Evolutionary conservation across 2,329 filamentous ascomycete genomes (phyloP).

Genomic region (Colletotrichum simmondsii): DNA sequence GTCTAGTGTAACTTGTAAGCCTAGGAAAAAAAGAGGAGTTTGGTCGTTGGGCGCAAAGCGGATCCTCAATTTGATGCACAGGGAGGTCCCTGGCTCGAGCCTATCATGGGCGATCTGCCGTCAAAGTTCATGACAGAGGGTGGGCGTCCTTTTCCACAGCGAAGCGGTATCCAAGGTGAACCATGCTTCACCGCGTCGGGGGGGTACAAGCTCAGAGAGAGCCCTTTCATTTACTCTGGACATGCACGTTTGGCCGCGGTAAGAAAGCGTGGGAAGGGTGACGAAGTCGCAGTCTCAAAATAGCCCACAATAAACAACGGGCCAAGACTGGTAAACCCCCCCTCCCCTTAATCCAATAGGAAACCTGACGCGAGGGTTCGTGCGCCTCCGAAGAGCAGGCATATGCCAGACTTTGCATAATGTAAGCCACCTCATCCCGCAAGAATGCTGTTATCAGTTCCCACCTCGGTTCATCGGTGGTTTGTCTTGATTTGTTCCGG

Average conservation of each 20-base stretch:
- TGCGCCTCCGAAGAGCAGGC: slow-evolving; percentile 10
- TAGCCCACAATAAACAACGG: slow-evolving; percentile 28
- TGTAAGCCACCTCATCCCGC: slow-evolving; percentile 5
- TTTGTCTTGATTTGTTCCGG: slow-evolving; percentile 11
- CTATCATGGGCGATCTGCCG: slow-evolving; percentile 19
- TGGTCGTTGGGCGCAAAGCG: slow-evolving; percentile 25
- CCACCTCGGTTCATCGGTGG: not conserved
- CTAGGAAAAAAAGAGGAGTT: not conserved
- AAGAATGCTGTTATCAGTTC: not conserved
- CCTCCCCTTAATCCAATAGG: slow-evolving; percentile 1
- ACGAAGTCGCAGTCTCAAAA: slow-evolving; percentile 27
- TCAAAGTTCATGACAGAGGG: slow-evolving; percentile 1
- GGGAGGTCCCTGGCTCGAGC: slow-evolving; percentile 10
- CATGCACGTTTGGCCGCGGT: slow-evolving; percentile 4
- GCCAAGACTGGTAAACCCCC: not conserved
- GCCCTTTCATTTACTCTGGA: slow-evolving; percentile 29
- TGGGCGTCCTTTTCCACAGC: not conserved
- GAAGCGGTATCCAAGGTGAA: slow-evolving; percentile 13
- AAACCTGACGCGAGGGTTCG: slow-evolving; percentile 28
- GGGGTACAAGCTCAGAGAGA: not conserved
- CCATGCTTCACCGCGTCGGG: slow-evolving; percentile 14
- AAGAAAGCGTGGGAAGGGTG: not conserved
- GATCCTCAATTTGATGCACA: slow-evolving; percentile 23
- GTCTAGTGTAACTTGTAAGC: not conserved
- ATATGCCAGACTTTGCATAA: slow-evolving; percentile 2